phyloP scores from a whole-genome alignment of 805 yeast genomes.

The Wickerhamiella cacticola region DNA sequence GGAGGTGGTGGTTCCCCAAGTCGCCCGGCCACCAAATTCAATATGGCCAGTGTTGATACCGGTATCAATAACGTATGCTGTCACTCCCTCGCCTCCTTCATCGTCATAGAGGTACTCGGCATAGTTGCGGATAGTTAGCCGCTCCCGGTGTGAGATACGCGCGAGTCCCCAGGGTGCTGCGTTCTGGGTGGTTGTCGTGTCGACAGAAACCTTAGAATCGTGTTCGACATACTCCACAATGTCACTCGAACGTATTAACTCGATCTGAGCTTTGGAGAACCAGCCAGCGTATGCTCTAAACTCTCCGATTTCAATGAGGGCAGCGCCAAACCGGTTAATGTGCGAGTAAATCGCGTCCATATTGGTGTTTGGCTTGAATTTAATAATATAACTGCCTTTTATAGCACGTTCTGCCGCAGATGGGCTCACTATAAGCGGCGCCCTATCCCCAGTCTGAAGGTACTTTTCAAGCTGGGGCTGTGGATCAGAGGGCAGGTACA shows the following conservation, averaged over 20 bases:
- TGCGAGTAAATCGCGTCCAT: background rate
- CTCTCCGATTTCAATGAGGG: background rate
- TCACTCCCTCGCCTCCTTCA: constrained; percentile 1
- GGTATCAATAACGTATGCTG: background rate
- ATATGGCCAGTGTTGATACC: background rate
- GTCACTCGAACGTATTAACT: background rate
- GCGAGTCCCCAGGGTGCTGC: constrained; percentile 1
- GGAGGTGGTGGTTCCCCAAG: background rate
- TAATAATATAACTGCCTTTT: background rate
- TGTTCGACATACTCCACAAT: background rate
- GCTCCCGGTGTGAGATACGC: background rate
- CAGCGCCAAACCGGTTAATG: background rate
- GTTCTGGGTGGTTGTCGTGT: background rate
- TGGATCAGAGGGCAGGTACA: background rate
- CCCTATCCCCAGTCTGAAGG: background rate
- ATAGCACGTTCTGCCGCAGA: background rate
- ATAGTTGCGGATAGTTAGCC: background rate
- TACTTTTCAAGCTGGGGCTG: background rate
- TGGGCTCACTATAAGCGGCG: background rate
- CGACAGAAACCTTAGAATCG: background rate
- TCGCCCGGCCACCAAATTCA: background rate
- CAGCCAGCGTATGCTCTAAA: background rate
- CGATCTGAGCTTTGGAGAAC: background rate
- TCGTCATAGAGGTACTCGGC: constrained; percentile 3
- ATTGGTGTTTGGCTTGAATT: background rate